Conservation (phyloP, 2,329 filamentous ascomycete genomes). For the Xylariaceae sp. region DNA sequence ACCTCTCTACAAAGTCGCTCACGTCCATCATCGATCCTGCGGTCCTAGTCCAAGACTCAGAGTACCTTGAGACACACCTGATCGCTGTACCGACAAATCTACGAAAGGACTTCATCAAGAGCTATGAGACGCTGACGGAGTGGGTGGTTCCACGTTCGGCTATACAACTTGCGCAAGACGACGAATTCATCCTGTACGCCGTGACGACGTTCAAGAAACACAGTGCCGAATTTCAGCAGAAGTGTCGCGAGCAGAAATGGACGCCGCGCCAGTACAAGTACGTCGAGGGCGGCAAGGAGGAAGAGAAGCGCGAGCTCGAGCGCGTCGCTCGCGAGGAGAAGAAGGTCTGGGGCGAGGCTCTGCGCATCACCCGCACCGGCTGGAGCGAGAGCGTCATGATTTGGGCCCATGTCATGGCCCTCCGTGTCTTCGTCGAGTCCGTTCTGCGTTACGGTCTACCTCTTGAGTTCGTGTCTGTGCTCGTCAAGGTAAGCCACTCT, state of each 20-base stretch:
- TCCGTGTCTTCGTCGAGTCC: slow-evolving; percentile 96
- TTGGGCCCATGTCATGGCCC: slow-evolving; percentile 88
- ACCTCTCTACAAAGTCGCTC: slow-evolving; percentile 92
- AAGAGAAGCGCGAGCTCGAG: slow-evolving; percentile 86
- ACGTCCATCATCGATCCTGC: slow-evolving; percentile 84
- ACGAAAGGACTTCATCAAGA: slow-evolving; percentile 86
- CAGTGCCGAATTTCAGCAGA: slow-evolving; percentile 85
- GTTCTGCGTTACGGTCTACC: slow-evolving; percentile 96
- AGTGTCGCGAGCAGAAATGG: slow-evolving; percentile 92
- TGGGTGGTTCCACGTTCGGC: slow-evolving; percentile 96
- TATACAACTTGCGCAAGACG: slow-evolving; percentile 79
- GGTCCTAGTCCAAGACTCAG: slow-evolving; percentile 84
- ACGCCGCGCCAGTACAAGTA: slow-evolving; percentile 94
- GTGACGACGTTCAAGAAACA: slow-evolving; percentile 96
- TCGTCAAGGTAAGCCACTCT: slow-evolving; percentile 75
- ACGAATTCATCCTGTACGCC: slow-evolving; percentile 87
- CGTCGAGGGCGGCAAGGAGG: slow-evolving; percentile 86
- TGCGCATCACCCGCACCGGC: slow-evolving; percentile 85
- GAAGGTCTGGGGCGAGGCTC: slow-evolving; percentile 90
- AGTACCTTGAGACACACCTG: slow-evolving; percentile 96
- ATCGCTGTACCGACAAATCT: slow-evolving; percentile 82
- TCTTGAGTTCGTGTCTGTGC: slow-evolving; percentile 82
- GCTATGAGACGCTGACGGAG: slow-evolving; percentile 84
- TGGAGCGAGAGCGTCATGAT: slow-evolving; percentile 97
- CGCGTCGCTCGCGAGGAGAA: slow-evolving; percentile 83